Evolutionary conservation across 2,329 filamentous ascomycete species (phyloP).

Genomic region (Thermothelomyces thermophilus): DNA sequence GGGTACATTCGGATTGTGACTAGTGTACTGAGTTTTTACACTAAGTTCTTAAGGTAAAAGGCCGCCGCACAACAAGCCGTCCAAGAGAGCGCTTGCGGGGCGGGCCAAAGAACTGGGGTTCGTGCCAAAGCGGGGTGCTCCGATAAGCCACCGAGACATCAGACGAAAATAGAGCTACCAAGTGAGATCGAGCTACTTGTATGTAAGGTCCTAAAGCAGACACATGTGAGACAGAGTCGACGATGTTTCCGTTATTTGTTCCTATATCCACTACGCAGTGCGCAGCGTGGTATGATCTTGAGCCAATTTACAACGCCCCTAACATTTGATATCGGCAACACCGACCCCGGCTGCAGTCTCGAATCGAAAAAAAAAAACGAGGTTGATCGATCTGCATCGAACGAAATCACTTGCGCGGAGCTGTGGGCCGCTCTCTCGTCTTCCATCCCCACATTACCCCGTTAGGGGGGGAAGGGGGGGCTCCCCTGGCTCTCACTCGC

Average conservation of each 20-base stretch:
- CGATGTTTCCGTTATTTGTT: too few species aligned
- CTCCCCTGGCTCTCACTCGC: conserved; percentile 2
- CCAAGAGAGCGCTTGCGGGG: neutral
- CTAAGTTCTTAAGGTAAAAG: too few species aligned
- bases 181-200: too few species aligned
- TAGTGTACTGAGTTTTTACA: too few species aligned
- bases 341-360: neutral
- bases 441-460: neutral
- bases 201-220: too few species aligned
- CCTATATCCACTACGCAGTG: too few species aligned
- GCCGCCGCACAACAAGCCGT: too few species aligned
- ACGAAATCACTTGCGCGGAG: conserved; percentile 11
- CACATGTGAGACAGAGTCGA: too few species aligned
- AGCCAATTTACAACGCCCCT: too few species aligned
- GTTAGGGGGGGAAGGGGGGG: conserved; percentile 2
- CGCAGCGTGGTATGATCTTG: too few species aligned
- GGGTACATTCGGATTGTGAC: too few species aligned
- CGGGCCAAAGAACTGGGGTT: neutral
- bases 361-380: neutral
- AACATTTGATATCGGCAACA: neutral
- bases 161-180: too few species aligned
- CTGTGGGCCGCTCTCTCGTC: neutral
- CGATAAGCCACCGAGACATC: neutral
- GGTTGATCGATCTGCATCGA: conserved; percentile 8
- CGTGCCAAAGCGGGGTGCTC: conserved; percentile 1